These are phyloP conservation scores for Colletotrichum destructivum DNA, from an alignment of 2,329 filamentous ascomycete genomes.

Conservation along the genomic window DNA sequence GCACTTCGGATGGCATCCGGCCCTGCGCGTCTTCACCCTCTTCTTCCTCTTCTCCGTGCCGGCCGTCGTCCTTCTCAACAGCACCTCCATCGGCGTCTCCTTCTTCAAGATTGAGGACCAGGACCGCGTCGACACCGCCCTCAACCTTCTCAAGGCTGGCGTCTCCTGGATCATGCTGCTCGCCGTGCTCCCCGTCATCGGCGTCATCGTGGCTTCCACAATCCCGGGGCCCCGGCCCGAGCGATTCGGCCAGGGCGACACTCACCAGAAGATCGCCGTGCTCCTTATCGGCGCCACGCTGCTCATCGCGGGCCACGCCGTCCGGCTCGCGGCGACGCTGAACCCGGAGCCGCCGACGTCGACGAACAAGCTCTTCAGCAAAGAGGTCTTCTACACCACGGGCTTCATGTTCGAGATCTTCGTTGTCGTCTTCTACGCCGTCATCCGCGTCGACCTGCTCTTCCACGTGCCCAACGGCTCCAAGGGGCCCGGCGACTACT, in stretches of 20 bases:
- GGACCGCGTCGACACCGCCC: conserved; percentile 37
- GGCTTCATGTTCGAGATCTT: conserved; percentile 52
- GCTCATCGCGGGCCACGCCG: conserved; percentile 43
- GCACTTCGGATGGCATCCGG: conserved; percentile 53
- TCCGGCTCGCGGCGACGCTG: conserved; percentile 47
- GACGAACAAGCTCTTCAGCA: conserved; percentile 50
- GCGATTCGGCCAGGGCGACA: conserved; percentile 51
- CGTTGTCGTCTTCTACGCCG: conserved; percentile 48
- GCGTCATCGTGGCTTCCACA: conserved; percentile 46
- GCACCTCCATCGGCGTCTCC: conserved; percentile 50
- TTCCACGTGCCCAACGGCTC: conserved; percentile 52
- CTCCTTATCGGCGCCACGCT: conserved; percentile 45
- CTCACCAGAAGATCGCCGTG: conserved; percentile 49
- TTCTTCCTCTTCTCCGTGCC: conserved; percentile 49
- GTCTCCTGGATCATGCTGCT: conserved; percentile 47
- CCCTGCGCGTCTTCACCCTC: conserved; percentile 45
- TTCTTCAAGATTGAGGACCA: conserved; percentile 44
- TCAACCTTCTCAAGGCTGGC: conserved; percentile 44
- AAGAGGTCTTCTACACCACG: conserved; percentile 53
- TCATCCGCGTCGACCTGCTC: conserved; percentile 48
- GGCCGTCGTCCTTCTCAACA: conserved; percentile 51
- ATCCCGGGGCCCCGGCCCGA: conserved; percentile 50
- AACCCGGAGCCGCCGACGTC: conserved; percentile 44
- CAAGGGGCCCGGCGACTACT: conserved; percentile 47
- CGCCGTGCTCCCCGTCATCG: conserved; percentile 44